Conservation (phyloP, 148 eudicot species). For the Nyssa sinensis region DNA sequence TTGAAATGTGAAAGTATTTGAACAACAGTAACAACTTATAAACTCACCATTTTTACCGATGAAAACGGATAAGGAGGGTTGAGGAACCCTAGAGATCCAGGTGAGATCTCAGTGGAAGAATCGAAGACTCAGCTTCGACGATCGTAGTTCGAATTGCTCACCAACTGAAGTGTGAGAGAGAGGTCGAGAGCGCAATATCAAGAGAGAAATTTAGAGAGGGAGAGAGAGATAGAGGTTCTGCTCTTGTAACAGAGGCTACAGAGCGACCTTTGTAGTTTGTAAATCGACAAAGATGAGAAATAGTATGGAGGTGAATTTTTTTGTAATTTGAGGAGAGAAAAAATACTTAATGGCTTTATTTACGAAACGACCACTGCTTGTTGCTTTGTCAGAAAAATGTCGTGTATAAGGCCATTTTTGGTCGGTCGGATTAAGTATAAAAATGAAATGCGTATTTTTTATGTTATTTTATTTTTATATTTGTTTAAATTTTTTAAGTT, state of each 20-base stretch:
- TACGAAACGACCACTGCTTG: too few relatives aligned
- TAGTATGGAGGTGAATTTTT: too few relatives aligned
- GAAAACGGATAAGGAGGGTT: not conserved
- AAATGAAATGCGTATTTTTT: too few relatives aligned
- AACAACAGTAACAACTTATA: not conserved
- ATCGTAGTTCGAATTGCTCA: not conserved
- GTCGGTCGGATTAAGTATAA: too few relatives aligned
- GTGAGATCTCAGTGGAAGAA: slow-evolving; percentile 13
- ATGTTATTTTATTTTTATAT: too few relatives aligned
- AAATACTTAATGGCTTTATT: too few relatives aligned
- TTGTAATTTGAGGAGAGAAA: too few relatives aligned
- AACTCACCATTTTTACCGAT: slow-evolving; percentile 26
- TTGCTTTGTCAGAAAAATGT: too few relatives aligned
- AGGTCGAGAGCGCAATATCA: slow-evolving; percentile 6
- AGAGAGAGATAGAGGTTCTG: slow-evolving; percentile 15
- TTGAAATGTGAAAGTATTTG: not conserved
- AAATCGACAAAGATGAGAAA: too few relatives aligned
- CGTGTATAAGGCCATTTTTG: too few relatives aligned
- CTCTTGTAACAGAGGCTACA: slow-evolving; percentile 17
- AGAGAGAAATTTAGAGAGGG: slow-evolving; percentile 21
- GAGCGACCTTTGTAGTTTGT: slow-evolving; percentile 10
- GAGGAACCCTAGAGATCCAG: slow-evolving; percentile 17
- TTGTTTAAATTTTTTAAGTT: too few relatives aligned
- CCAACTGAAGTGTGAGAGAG: slow-evolving; percentile 5
- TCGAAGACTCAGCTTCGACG: not conserved